Conservation (phyloP, 1,284 basidiomycete species). For the Leccinum olivaceoglutinosum region DNA sequence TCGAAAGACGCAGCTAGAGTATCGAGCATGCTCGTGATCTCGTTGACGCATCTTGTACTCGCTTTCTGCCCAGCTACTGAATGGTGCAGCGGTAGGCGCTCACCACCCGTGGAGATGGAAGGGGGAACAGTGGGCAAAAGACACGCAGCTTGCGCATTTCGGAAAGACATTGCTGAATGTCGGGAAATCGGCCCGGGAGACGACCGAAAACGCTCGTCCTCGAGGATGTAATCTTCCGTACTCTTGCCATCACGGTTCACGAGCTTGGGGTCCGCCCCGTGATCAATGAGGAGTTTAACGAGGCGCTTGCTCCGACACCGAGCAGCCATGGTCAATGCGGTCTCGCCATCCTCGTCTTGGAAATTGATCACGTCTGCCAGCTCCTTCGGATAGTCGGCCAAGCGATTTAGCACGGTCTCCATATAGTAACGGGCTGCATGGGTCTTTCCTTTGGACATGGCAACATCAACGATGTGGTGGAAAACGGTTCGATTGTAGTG, state of each 20-base stretch:
- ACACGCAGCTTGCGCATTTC: conserved; percentile 50
- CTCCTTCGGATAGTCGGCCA: conserved; percentile 95
- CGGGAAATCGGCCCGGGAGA: conserved; percentile 78
- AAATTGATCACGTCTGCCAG: conserved; percentile 99
- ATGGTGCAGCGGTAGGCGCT: conserved; percentile 75
- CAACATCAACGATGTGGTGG: conserved; percentile 98
- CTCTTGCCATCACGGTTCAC: conserved; percentile 94
- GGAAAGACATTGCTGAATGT: conserved; percentile 57
- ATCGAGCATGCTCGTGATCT: conserved; percentile 85
- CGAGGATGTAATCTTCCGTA: conserved; percentile 98
- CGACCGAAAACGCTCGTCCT: conserved; percentile 95
- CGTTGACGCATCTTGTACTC: conserved; percentile 78
- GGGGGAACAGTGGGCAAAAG: conserved; percentile 36
- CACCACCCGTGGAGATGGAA: conserved; percentile 42
- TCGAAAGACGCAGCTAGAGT: conserved; percentile 92
- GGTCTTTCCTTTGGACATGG: conserved; percentile 95
- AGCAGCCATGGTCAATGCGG: conserved; percentile 94
- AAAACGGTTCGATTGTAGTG: conserved; percentile 97
- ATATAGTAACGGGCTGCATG: conserved; percentile 99
- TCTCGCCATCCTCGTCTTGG: conserved; percentile 98
- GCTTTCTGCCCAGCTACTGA: conserved; percentile 86
- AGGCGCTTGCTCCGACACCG: conserved; percentile 95
- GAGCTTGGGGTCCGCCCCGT: conserved; percentile 95
- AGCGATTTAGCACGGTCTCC: conserved; percentile 88
- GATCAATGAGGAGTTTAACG: conserved; percentile 93